These are phyloP conservation scores for Carex scoparia DNA, from an alignment of 176 grass and related monocot species.

Conservation along the genomic window DNA sequence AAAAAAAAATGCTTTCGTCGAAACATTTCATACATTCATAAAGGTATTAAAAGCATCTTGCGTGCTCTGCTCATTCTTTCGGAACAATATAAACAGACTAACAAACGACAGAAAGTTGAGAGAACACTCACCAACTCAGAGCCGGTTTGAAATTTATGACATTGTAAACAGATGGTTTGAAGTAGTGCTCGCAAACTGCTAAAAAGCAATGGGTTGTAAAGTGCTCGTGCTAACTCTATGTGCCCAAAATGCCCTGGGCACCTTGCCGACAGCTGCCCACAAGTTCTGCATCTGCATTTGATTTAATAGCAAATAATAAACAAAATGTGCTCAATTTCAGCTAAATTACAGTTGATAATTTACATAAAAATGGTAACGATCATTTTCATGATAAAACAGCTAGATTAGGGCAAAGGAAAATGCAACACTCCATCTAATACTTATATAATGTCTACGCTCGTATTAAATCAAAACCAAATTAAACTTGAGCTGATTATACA, in stretches of 20 bases:
- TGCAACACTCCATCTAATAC: neutral
- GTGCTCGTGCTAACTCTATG: slow-evolving; percentile 60
- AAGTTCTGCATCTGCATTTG: slow-evolving; percentile 67
- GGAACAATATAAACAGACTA: neutral
- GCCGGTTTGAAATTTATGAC: slow-evolving; percentile 60
- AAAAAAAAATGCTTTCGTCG: neutral
- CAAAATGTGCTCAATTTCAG: neutral
- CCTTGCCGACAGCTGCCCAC: slow-evolving; percentile 46
- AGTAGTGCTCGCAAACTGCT: slow-evolving; percentile 51
- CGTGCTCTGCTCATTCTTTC: neutral
- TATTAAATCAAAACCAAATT: no score
- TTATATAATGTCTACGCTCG: neutral
- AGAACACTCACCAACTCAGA: slow-evolving; percentile 39
- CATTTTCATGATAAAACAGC: neutral
- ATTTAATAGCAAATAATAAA: slow-evolving; percentile 14
- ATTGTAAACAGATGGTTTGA: slow-evolving; percentile 56
- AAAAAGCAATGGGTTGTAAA: slow-evolving; percentile 86
- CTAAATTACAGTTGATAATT: neutral
- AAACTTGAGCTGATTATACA: neutral
- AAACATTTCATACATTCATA: neutral
- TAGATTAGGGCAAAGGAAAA: neutral
- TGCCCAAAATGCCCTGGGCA: slow-evolving; percentile 93
- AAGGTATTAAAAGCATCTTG: neutral
- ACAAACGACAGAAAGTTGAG: neutral
- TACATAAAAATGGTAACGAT: neutral